Evolutionary conservation across 2,329 filamentous ascomycete species (phyloP).

Genomic region (Hypoxylon sp.): DNA sequence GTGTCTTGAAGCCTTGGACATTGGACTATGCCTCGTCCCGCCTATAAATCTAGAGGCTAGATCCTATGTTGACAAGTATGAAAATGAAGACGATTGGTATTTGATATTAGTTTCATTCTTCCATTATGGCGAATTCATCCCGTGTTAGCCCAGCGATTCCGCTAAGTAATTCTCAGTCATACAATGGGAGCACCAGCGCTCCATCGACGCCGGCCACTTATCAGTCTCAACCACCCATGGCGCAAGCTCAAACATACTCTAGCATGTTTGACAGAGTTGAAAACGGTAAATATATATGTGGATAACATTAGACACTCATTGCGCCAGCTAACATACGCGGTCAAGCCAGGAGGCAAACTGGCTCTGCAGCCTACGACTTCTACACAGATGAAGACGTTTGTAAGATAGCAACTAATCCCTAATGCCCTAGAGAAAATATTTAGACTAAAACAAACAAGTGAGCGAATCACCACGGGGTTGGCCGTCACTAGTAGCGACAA

Average conservation of each 20-base stretch:
- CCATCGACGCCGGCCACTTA: conserved; percentile 13
- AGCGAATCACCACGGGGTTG: conserved; percentile 32
- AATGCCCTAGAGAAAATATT: too few species aligned
- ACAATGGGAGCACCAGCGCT: conserved; percentile 10
- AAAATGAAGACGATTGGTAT: neutral
- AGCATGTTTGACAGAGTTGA: conserved; percentile 28
- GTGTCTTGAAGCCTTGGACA: conserved; percentile 1
- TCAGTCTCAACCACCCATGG: neutral
- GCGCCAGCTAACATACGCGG: conserved; percentile 9
- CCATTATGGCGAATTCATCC: conserved; percentile 31
- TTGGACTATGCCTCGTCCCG: neutral
- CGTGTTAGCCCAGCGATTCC: conserved; percentile 3
- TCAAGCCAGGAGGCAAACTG: conserved; percentile 27
- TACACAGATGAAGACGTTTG: conserved; percentile 42
- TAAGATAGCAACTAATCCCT: conserved; percentile 14
- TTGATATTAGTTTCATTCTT: neutral
- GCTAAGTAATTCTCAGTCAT: conserved; percentile 14
- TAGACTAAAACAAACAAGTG: conserved; percentile 7
- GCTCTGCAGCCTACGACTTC: conserved; percentile 25
- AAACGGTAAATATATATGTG: conserved; percentile 7
- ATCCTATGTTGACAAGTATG: neutral
- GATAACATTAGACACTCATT: neutral
- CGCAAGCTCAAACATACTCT: conserved; percentile 19
- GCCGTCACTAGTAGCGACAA: conserved; percentile 34
- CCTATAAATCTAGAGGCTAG: conserved; percentile 31